Percentiles rank a stretch among this genome's conserved stretches.
Evolutionary conservation across 192 early-diverging fungal genomes (phyloP).

Genomic region (Mortierella hygrophila): DNA sequence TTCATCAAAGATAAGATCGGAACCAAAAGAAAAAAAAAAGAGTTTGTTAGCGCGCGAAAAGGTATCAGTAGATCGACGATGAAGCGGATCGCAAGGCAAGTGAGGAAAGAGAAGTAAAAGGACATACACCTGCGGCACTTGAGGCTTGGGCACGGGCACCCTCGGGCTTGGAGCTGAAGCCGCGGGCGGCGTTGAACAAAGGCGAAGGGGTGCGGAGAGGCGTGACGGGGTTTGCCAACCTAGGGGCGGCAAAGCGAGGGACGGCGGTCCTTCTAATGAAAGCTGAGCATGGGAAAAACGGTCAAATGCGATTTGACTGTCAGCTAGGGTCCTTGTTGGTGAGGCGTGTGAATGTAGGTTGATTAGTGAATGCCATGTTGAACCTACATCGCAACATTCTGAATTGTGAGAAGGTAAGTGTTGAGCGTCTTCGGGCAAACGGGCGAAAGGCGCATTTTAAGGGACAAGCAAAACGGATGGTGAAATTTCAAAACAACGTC

Average conservation of each 20-base stretch:
- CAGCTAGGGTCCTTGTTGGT: background rate
- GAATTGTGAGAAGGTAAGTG: too few relatives aligned
- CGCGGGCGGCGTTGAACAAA: background rate
- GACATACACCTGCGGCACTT: constrained; percentile 43
- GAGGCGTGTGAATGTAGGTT: background rate
- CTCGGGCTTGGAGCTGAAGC: constrained; percentile 26
- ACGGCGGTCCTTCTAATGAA: background rate
- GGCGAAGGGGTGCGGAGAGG: constrained; percentile 1
- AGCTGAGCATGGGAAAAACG: background rate
- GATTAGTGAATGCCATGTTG: background rate
- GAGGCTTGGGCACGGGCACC: constrained; percentile 40
- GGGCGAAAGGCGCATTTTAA: too few relatives aligned
- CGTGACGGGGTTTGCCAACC: background rate
- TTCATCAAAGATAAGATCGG: background rate
- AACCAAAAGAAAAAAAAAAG: background rate
- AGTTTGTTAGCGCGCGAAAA: too few relatives aligned
- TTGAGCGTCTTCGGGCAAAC: too few relatives aligned
- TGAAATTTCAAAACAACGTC: background rate
- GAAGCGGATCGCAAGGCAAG: background rate
- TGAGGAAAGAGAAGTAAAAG: background rate
- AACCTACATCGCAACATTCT: too few relatives aligned
- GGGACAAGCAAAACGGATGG: background rate
- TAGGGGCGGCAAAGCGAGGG: background rate
- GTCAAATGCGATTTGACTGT: background rate
- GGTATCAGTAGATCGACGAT: background rate